These are phyloP conservation scores for Pleurotus giganteus DNA, from an alignment of 768 basidiomycete genomes.

Conservation along the genomic window DNA sequence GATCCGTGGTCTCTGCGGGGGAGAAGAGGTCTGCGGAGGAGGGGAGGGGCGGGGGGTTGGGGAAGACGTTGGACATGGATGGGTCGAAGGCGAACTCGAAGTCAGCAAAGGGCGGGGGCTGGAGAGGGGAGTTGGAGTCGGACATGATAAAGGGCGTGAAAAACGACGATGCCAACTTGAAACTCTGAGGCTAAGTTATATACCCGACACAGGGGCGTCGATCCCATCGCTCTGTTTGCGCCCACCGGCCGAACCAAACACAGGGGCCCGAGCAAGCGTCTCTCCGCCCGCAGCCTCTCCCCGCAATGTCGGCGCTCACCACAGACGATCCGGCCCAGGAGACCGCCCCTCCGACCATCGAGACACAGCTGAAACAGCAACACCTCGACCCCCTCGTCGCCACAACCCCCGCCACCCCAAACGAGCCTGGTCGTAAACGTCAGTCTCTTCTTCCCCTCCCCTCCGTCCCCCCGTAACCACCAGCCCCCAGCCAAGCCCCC, in stretches of 20 bases:
- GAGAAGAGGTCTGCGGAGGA: conserved; percentile 80
- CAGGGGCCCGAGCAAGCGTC: not conserved
- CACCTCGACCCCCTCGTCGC: conserved; percentile 31
- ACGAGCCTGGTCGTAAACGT: conserved; percentile 63
- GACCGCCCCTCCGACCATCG: conserved; percentile 47
- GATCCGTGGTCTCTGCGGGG: conserved; percentile 70
- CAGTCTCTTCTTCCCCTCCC: conserved; percentile 25
- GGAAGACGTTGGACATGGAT: conserved; percentile 54
- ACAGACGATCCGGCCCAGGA: conserved; percentile 65
- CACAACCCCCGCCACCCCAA: too few relatives aligned
- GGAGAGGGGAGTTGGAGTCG: conserved; percentile 29
- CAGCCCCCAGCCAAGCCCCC: conserved; percentile 66
- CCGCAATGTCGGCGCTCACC: conserved; percentile 72
- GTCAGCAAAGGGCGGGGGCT: conserved; percentile 62
- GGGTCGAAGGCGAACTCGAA: conserved; percentile 76
- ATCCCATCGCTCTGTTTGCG: not conserved
- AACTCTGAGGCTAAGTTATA: conserved; percentile 12
- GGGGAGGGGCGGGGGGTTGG: conserved; percentile 59
- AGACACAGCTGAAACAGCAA: conserved; percentile 60
- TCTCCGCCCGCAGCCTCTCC: conserved; percentile 11
- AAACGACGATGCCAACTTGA: conserved; percentile 4
- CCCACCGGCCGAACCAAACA: conserved; percentile 7
- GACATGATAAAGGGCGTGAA: conserved; percentile 23
- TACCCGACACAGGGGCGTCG: too few relatives aligned
- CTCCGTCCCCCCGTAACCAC: not conserved